These are phyloP conservation scores for Kazachstania sp. DNA, from an alignment of 1,139 yeast species.

Conservation along the genomic window DNA sequence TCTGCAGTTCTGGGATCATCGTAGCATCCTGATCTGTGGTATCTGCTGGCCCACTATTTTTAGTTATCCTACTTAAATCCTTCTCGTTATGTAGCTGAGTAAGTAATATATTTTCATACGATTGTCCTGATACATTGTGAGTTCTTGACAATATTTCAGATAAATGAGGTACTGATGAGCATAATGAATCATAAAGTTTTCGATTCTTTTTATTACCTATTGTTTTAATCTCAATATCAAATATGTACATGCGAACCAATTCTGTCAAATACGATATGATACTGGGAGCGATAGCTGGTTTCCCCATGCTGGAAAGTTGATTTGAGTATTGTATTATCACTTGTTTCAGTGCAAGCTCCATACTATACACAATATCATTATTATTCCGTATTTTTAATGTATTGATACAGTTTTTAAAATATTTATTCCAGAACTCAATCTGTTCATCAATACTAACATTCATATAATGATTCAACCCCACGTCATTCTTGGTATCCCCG, in stretches of 20 bases:
- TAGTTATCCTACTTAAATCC: no score
- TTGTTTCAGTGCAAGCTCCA: constrained; percentile 3
- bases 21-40: no score
- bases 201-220: constrained; percentile 8
- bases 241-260: constrained; percentile 17
- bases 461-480: not conserved
- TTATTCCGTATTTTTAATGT: constrained; percentile 6
- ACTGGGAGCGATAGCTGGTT: no score
- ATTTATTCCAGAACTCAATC: constrained; percentile 8
- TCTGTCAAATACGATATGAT: constrained; percentile 7
- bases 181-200: constrained; percentile 13
- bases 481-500: not conserved
- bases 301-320: constrained; percentile 1
- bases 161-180: constrained; percentile 12
- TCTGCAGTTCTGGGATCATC: no score
- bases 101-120: no score
- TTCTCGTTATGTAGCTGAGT: no score
- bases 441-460: not conserved
- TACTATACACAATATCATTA: not conserved
- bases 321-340: constrained; percentile 5
- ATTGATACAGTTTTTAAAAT: constrained; percentile 13
- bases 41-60: no score
- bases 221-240: constrained; percentile 12
- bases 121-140: not conserved
- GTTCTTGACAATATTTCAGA: constrained; percentile 1